Evolutionary conservation across 345 rosid genomes (phyloP), one percentile per base, ranked within the genome.

Genomic region (Hibiscus mutabilis): DNA sequence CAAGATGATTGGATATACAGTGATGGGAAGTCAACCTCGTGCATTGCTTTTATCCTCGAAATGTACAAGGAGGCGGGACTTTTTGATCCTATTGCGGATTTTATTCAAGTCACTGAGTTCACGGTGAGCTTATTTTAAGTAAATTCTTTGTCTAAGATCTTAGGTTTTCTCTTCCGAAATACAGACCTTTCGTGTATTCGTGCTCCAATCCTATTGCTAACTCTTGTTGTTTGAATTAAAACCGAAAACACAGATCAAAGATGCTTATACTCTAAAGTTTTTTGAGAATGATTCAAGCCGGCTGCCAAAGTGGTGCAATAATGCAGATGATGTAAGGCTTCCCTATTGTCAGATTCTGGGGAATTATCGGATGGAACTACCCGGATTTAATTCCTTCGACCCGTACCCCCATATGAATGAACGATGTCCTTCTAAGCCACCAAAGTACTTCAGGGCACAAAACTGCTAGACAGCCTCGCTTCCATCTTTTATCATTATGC

Each of bases 51-150:
- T 64, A 74, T 92, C 75, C 98, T 92, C 42, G 97, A 92, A 83
- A 82, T 96, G 86, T 96, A 92, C 81, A 96, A 96, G 85, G 99
- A 81, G 74, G 97, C 91, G 27, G 97, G 99, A n/a, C 81, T 92
- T 19, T 96, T 96, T 69, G 83, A 81, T 79, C 96, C 92, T 56
- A 76, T 86, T 71, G 70, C 89, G 31, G 74, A 78, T 78, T 81
- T 86, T 56, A 73, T 96, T 60, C 97, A 96, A 86, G 98, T 92
- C 76, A 92, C 99, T 1, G 97, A 96, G 74, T 92, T 96, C 82
- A 96, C 99, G 79, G 71, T 67, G 57, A 67, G 71, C 25, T 49
- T 33, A 25, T 66, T 66, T 66, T 40, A 16, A 63, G 47, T 44
- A 0, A 44, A 44, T n/a, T 65, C 68, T 22, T 60, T 71, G 47